These are phyloP conservation scores for Plenodomus biglobosus DNA, from an alignment of 2,329 filamentous ascomycete genomes.

Conservation along the genomic window DNA sequence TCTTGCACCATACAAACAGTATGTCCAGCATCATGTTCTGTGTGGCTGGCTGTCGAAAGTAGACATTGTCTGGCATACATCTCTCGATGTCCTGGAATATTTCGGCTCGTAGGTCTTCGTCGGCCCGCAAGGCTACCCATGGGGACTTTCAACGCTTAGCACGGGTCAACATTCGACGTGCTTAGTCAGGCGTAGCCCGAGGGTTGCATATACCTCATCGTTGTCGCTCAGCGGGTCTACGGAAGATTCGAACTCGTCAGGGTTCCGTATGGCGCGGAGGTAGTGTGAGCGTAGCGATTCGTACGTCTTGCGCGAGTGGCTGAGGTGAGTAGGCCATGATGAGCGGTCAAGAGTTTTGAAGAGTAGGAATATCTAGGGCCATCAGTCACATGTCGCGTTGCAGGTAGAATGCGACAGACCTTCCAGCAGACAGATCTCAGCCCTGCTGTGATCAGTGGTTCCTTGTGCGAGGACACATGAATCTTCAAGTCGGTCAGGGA, in stretches of 20 bases:
- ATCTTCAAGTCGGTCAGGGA: constrained; percentile 43
- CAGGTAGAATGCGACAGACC: constrained; percentile 48
- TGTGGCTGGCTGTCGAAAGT: constrained; percentile 78
- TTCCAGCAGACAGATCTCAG: constrained; percentile 93
- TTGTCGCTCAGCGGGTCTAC: constrained; percentile 88
- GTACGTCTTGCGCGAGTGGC: constrained; percentile 74
- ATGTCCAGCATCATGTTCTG: constrained; percentile 85
- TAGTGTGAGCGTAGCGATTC: constrained; percentile 70
- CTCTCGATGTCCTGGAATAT: constrained; percentile 93
- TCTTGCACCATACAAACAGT: constrained; percentile 91
- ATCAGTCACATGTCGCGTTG: constrained; percentile 2
- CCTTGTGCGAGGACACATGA: constrained; percentile 40
- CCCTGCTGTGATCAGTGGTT: constrained; percentile 57
- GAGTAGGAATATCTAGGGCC: constrained; percentile 71
- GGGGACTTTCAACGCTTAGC: constrained; percentile 70
- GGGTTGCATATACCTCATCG: constrained; percentile 55
- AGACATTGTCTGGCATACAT: constrained; percentile 84
- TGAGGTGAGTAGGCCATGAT: constrained; percentile 69
- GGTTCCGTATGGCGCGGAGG: constrained; percentile 79
- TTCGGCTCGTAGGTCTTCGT: constrained; percentile 81
- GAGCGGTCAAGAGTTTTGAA: constrained; percentile 67
- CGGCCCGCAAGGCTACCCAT: constrained; percentile 82
- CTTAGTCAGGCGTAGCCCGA: constrained; percentile 19
- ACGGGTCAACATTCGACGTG: constrained; percentile 45
- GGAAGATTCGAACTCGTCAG: constrained; percentile 73